Evolutionary conservation across 1,284 basidiomycete species (phyloP).

Genomic region (Microbotryum scabiosae): DNA sequence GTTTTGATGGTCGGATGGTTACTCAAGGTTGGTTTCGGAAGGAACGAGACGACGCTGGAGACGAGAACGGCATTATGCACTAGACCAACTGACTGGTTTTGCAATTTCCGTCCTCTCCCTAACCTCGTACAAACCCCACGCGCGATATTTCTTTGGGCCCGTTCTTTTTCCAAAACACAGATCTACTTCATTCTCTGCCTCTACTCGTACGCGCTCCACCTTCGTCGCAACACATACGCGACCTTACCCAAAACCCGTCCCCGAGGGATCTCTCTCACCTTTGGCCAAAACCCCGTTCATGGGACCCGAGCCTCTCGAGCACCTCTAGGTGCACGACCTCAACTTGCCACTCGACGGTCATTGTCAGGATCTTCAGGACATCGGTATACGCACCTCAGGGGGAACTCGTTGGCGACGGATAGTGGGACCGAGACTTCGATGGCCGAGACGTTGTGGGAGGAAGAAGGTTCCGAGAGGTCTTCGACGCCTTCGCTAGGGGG

Average conservation of each 20-base stretch:
- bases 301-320: constrained; percentile 2
- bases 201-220: constrained; percentile 89
- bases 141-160: too few relatives aligned
- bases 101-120: not conserved
- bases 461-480: constrained; percentile 2
- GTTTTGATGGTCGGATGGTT: constrained; percentile 79
- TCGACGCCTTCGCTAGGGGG: not conserved
- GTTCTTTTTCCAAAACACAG: constrained; percentile 43
- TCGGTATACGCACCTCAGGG: constrained; percentile 25
- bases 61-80: too few relatives aligned
- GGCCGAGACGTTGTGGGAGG: constrained; percentile 29
- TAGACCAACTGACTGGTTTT: too few relatives aligned
- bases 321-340: not conserved
- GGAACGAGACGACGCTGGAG: too few relatives aligned
- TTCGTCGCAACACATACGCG: constrained; percentile 84
- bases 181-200: constrained; percentile 84
- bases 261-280: not conserved
- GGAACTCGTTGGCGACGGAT: constrained; percentile 16
- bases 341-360: not conserved
- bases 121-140: too few relatives aligned
- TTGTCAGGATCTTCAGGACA: constrained; percentile 5
- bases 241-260: constrained; percentile 50
- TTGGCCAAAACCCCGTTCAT: constrained; percentile 7
- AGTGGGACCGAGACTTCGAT: constrained; percentile 17
- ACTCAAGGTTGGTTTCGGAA: constrained; percentile 59